phyloP scores from a whole-genome alignment of 768 basidiomycete species.

The Clathrus columnatus region DNA sequence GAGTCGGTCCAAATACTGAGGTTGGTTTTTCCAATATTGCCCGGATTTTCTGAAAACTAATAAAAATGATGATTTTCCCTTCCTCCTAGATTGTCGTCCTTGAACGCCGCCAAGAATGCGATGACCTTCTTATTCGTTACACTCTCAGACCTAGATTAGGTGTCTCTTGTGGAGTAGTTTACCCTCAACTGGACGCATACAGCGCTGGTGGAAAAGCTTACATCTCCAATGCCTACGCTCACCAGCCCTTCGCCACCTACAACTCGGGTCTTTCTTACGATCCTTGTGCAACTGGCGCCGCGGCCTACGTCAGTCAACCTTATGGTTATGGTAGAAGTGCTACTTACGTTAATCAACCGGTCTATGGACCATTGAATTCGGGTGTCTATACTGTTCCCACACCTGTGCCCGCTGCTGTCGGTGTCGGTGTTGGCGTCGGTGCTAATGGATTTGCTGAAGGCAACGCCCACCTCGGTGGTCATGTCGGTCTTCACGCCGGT shows the following conservation, averaged over 20 bases:
- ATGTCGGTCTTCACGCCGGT: background rate
- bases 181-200: background rate
- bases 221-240: too few relatives aligned
- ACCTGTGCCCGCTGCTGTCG: background rate
- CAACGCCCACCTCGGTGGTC: background rate
- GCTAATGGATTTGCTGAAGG: too few relatives aligned
- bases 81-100: constrained; percentile 4
- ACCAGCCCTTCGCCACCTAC: background rate
- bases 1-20: background rate
- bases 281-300: background rate
- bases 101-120: constrained; percentile 1
- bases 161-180: background rate
- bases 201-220: too few relatives aligned
- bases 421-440: background rate
- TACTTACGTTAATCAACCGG: background rate
- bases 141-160: background rate
- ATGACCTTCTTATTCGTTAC: constrained; percentile 4
- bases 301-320: background rate
- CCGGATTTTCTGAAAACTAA: background rate
- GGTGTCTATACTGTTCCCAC: background rate
- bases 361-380: background rate
- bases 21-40: background rate
- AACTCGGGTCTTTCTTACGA: too few relatives aligned
- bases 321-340: background rate
- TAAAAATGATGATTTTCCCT: too few relatives aligned